A percentile compares a stretch with the other conserved stretches of the same genome.
phyloP scores from a whole-genome alignment of 768 basidiomycete species.

The Hericium rajendrae region DNA sequence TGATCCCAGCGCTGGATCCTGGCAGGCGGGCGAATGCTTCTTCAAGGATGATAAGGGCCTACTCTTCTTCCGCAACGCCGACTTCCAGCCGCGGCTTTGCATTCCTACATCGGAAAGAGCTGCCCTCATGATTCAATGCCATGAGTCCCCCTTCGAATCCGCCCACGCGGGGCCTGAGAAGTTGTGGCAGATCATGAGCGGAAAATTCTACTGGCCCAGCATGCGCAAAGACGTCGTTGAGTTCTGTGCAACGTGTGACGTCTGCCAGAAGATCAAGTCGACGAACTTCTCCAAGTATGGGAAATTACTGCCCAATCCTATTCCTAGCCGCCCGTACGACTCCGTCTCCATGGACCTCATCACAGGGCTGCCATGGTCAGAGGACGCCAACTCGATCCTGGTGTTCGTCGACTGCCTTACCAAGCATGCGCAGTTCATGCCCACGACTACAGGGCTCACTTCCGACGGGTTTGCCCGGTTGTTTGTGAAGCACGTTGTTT shows the following conservation, averaged over 20 bases:
- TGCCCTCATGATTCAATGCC: conserved; percentile 1
- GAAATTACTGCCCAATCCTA: background rate
- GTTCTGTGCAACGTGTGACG: conserved; percentile 5
- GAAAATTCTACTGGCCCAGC: background rate
- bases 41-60: conserved; percentile 4
- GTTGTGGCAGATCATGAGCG: conserved; percentile 1
- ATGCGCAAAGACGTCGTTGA: conserved; percentile 7
- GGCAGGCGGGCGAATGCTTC: conserved; percentile 1
- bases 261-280: conserved; percentile 11
- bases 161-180: conserved; percentile 7
- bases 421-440: conserved; percentile 23
- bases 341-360: conserved; percentile 7
- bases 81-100: conserved; percentile 13
- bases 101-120: conserved; percentile 4
- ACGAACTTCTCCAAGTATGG: conserved; percentile 1
- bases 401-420: conserved; percentile 16
- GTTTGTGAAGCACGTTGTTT: conserved; percentile 5
- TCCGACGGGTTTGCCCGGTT: conserved; percentile 2
- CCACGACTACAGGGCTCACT: conserved; percentile 5
- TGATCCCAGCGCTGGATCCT: background rate
- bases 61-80: background rate
- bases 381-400: conserved; percentile 8
- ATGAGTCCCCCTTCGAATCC: conserved; percentile 5
- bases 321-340: conserved; percentile 10
- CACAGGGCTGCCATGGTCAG: conserved; percentile 3